A percentile compares a stretch with the other conserved stretches of the same genome.
Evolutionary conservation across 306 rosid species (phyloP).

Genomic region (Delonix regia): DNA sequence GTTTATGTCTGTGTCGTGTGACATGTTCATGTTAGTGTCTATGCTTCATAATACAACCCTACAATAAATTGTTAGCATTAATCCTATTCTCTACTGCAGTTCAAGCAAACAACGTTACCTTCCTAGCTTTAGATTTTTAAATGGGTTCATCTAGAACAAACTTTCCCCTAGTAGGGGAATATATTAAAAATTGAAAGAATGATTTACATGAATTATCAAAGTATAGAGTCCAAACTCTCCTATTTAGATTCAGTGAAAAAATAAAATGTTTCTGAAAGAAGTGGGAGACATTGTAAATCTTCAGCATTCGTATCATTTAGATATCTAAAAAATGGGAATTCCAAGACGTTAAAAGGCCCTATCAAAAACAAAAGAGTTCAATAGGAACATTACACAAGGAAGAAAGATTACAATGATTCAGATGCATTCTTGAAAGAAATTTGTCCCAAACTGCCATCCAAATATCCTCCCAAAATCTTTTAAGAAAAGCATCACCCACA

Average conservation of each 20-base stretch:
- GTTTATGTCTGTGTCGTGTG: too few relatives aligned
- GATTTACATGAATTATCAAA: background rate
- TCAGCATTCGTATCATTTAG: too few relatives aligned
- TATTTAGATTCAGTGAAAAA: too few relatives aligned
- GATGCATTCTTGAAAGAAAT: background rate
- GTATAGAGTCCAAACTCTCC: too few relatives aligned
- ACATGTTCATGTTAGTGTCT: too few relatives aligned
- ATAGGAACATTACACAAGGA: background rate
- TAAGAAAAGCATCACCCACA: background rate
- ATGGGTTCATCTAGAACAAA: background rate
- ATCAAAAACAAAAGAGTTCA: background rate
- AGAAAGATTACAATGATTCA: background rate
- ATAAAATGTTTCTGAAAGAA: too few relatives aligned
- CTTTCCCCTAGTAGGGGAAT: background rate
- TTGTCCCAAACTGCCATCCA: background rate
- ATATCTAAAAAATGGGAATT: background rate
- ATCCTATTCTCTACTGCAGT: too few relatives aligned
- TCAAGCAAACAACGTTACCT: background rate
- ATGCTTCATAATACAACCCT: too few relatives aligned
- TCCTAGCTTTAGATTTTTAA: background rate
- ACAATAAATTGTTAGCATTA: too few relatives aligned
- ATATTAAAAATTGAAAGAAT: background rate
- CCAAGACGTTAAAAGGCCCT: background rate
- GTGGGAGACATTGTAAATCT: too few relatives aligned
- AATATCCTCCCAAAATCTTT: background rate